Base-by-base conservation (phyloP, 1,139 yeast genomes). In the Candida freyschussii region DNA sequence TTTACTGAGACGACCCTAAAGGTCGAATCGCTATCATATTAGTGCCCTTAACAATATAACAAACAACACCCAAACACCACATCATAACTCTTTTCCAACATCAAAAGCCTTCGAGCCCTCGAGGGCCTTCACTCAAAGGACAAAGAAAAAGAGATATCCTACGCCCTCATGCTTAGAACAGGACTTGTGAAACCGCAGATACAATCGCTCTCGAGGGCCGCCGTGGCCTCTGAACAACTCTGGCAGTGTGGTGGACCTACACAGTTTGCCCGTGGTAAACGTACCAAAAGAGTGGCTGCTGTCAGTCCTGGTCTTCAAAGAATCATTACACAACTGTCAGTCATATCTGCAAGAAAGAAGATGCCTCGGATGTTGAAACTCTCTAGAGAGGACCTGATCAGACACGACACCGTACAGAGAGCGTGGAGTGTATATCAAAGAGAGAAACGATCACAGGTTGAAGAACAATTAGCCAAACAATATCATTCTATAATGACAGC, bases 341-440 rank as follows among this genome's bases (percentile, higher is more conserved):
- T 89, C 17, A 62, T 86, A 50, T 78, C 93, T 17, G 96, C 95
- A 13, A 73, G 84, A 40, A 77, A 86, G 63, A 87, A 86, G 60
- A 91, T 82, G 57, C 97, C 98, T 29, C 75, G 78, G 49, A 65
- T 85, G 49, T 62, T 91, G 43, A 83, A 78, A 50, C 66, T 87
- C 26, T 73, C 85, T 41, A 66, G 75, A 22, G 96, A 89, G 57
- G 98, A 91, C 55, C 67, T 80, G 40, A 68, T 89, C 44, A 84
- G 93, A 53, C 97, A 91, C 56, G 75, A 76, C 48, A 78, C 89
- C 11, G 82, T 91, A 35, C 78, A 75, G 51, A 78, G 76, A 39
- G 96, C 96, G 7, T 91, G 96, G 96, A 63, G 72, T 13, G 52
- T 76, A 13, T 68, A 71, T 53, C 72, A 75, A 50, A 68, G 78